phyloP scores from a whole-genome alignment of 2,329 filamentous ascomycete genomes.

The Cadophora malorum region DNA sequence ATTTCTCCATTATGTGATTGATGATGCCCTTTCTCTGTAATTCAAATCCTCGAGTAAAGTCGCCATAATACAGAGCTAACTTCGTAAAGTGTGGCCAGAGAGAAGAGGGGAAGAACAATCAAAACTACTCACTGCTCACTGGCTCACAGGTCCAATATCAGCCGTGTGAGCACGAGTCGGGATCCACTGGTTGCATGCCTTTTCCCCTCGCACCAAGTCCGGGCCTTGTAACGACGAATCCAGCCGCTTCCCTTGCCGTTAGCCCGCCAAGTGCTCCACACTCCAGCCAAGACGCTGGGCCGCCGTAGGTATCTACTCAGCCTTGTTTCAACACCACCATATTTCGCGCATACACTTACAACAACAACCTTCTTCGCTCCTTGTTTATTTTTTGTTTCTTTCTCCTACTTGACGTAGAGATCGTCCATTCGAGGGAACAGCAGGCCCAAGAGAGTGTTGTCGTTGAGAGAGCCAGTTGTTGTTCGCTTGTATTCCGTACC shows the following conservation, averaged over 20 bases:
- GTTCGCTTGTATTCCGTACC: not conserved
- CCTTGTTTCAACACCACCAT: constrained; percentile 19
- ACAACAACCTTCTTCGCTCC: constrained; percentile 6
- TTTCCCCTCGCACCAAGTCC: constrained; percentile 10
- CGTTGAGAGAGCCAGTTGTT: not conserved
- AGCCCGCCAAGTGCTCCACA: constrained; percentile 17
- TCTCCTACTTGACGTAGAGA: not conserved
- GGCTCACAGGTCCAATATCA: constrained; percentile 7
- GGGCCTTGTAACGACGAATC: constrained; percentile 8
- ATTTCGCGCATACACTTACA: constrained; percentile 19
- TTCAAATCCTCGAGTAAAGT: not conserved
- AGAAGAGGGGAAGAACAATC: not conserved
- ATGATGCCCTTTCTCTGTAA: not conserved
- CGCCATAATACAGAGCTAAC: not conserved
- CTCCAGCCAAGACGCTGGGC: constrained; percentile 13
- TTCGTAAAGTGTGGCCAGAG: not conserved
- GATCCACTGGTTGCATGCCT: constrained; percentile 9
- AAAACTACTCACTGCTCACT: not conserved
- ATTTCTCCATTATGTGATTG: not conserved
- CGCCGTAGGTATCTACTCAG: constrained; percentile 15
- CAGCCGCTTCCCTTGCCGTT: constrained; percentile 1
- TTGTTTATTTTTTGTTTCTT: not conserved
- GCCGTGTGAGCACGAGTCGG: constrained; percentile 11
- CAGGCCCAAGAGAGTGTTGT: constrained; percentile 4
- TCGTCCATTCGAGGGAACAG: constrained; percentile 4